Evolutionary conservation across 1,284 basidiomycete species (phyloP).

Genomic region (Cryptococcus deneoformans): DNA sequence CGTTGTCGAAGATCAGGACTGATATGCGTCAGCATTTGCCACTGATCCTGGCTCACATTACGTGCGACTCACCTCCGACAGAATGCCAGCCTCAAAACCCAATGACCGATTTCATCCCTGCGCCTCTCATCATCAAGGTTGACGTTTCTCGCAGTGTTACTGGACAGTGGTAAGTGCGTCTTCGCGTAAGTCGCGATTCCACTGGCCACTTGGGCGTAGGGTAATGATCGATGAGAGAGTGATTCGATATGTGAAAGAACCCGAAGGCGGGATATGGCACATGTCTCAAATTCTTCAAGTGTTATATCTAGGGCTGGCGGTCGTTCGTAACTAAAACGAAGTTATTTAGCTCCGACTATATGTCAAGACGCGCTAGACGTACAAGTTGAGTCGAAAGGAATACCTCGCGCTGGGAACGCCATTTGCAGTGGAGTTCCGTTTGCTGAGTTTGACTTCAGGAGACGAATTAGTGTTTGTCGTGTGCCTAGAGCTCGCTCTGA

Average conservation of each 20-base stretch:
- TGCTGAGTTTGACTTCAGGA: constrained; percentile 43
- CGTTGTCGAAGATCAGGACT: constrained; percentile 88
- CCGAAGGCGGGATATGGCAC: constrained; percentile 77
- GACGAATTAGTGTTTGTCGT: neutral
- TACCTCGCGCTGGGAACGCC: constrained; percentile 48
- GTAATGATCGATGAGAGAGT: constrained; percentile 51
- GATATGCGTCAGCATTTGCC: constrained; percentile 2
- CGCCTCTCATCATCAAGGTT: constrained; percentile 66
- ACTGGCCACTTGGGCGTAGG: constrained; percentile 31
- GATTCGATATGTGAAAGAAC: constrained; percentile 95
- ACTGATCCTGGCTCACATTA: neutral
- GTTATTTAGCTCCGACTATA: neutral
- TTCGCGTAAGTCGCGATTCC: constrained; percentile 41
- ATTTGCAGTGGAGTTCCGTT: constrained; percentile 16
- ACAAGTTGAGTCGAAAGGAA: constrained; percentile 79
- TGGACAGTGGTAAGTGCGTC: constrained; percentile 57
- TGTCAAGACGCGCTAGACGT: constrained; percentile 29
- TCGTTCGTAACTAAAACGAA: constrained; percentile 66
- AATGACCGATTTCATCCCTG: constrained; percentile 90
- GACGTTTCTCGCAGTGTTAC: constrained; percentile 57
- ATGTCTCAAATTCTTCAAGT: constrained; percentile 93
- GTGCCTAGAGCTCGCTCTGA: neutral
- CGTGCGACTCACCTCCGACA: constrained; percentile 76
- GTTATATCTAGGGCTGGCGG: constrained; percentile 88
- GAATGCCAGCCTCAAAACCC: constrained; percentile 91